Evolutionary conservation across 352 stramenopile species (phyloP).

Genomic region (Peronospora farinosa): DNA sequence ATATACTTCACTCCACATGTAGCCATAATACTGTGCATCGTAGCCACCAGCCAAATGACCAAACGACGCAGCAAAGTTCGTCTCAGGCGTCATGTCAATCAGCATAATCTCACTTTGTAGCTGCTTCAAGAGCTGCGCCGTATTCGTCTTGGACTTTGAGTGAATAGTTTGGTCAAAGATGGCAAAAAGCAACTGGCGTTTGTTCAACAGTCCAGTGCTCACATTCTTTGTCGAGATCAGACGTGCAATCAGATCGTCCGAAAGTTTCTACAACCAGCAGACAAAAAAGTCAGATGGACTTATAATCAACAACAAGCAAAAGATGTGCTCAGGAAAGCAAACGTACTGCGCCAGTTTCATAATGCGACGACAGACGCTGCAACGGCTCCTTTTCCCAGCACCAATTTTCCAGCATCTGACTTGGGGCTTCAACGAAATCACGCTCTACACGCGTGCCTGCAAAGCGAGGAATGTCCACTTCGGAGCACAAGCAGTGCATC

Average conservation of each 20-base stretch:
- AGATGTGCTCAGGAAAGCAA: background rate
- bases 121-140: conserved; percentile 66
- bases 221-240: conserved; percentile 86
- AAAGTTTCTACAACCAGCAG: conserved; percentile 49
- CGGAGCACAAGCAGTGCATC: conserved; percentile 86
- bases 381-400: conserved; percentile 84
- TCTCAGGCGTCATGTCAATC: conserved; percentile 80
- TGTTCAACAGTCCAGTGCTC: conserved; percentile 72
- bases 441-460: conserved; percentile 72
- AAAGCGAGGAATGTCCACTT: conserved; percentile 72
- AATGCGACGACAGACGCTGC: conserved; percentile 82
- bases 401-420: conserved; percentile 90
- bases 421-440: conserved; percentile 89
- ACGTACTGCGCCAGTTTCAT: conserved; percentile 54
- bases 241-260: conserved; percentile 68
- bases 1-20: conserved; percentile 88
- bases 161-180: conserved; percentile 85
- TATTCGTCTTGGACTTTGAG: conserved; percentile 78
- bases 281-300: conserved; percentile 6
- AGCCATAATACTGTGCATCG: conserved; percentile 81
- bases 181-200: conserved; percentile 76
- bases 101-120: conserved; percentile 83
- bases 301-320: background rate
- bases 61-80: conserved; percentile 82
- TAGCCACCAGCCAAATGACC: conserved; percentile 75